These are phyloP conservation scores for Parietichytrium sp. DNA, from an alignment of 108 stramenopile species.

Conservation along the genomic window DNA sequence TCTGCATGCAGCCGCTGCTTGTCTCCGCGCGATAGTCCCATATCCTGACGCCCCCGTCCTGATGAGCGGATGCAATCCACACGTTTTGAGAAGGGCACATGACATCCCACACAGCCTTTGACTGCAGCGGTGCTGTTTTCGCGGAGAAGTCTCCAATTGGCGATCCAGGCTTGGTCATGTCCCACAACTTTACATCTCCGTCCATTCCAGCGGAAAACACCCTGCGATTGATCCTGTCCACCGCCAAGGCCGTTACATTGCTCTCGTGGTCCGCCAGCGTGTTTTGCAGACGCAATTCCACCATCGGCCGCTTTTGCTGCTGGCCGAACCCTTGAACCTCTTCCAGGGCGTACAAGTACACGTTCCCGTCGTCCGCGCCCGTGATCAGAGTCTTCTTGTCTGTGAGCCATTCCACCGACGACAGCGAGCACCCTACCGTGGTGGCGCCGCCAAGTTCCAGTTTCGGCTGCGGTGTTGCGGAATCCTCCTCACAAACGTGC, in stretches of 20 bases:
- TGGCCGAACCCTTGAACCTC: neutral
- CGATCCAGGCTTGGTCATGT: constrained; percentile 19
- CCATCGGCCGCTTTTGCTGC: too few relatives aligned
- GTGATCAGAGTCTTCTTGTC: neutral
- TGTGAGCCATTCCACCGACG: constrained; percentile 4
- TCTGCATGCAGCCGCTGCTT: too few relatives aligned
- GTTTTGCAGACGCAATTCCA: neutral
- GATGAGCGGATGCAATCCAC: constrained; percentile 17
- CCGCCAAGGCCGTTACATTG: neutral
- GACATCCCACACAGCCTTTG: constrained; percentile 33
- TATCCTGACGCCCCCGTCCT: neutral
- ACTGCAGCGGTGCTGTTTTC: neutral
- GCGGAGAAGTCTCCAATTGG: neutral
- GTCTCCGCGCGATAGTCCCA: constrained; percentile 16
- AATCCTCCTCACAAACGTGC: neutral
- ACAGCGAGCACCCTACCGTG: neutral
- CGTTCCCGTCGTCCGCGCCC: neutral
- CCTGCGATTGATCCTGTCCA: neutral
- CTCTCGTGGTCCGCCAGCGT: constrained; percentile 23
- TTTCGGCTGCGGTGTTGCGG: neutral
- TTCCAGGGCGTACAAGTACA: constrained; percentile 14
- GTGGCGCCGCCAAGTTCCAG: neutral
- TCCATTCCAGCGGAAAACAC: constrained; percentile 7
- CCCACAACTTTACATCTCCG: constrained; percentile 48
- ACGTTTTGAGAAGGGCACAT: too few relatives aligned